Percentiles rank a stretch among this genome's conserved stretches.
Conservation (phyloP, 495 filamentous ascomycete genomes). For the Aspergillus sclerotiicarbonarius region DNA sequence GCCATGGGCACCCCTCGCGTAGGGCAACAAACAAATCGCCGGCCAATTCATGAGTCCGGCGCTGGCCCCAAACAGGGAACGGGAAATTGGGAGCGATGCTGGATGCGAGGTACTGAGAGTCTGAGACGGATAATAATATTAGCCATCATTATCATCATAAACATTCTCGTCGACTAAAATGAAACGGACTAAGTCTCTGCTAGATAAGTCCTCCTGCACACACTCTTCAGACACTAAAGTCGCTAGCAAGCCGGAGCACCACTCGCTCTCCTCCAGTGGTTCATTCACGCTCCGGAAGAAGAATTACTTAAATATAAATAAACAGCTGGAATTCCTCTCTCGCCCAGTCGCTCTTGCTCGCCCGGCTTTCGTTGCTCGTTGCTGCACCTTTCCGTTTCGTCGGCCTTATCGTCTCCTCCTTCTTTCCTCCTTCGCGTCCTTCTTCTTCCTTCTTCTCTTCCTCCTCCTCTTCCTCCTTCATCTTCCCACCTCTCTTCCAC, state of each 20-base stretch:
- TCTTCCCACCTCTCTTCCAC: conserved; percentile 15
- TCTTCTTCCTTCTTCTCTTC: conserved; percentile 21
- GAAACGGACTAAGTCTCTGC: no score
- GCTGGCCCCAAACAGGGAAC: background rate
- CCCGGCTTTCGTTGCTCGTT: background rate
- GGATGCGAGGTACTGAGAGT: background rate
- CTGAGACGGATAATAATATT: no score
- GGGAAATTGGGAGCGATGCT: background rate
- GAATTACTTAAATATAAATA: background rate
- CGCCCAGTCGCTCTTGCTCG: background rate
- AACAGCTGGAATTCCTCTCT: background rate
- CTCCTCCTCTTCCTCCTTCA: conserved; percentile 21
- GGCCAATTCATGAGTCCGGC: background rate
- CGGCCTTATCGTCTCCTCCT: conserved; percentile 9
- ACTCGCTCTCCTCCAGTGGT: background rate
- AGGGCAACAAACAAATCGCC: background rate
- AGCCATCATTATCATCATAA: no score
- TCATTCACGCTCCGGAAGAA: background rate
- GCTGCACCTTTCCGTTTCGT: conserved; percentile 1
- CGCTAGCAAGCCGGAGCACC: background rate
- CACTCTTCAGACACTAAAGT: no score
- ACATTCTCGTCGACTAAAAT: no score
- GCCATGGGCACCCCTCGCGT: background rate
- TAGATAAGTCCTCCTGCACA: no score
- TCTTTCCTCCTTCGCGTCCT: conserved; percentile 14